phyloP scores from a whole-genome alignment of 768 basidiomycete genomes.

The Chalciporus chontae region DNA sequence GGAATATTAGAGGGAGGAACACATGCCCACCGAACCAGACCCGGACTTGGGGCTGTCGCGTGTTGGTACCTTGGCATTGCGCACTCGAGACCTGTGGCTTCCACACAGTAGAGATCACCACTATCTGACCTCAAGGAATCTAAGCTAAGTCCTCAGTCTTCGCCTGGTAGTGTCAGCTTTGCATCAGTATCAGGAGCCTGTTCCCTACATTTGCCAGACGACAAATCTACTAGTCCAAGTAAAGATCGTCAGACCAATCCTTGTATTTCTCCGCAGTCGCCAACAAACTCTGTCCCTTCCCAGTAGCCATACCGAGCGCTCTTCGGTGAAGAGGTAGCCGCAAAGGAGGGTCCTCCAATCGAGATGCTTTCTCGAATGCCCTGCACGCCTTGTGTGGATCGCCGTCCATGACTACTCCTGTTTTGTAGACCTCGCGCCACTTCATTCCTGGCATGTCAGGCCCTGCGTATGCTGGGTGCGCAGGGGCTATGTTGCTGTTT shows the following conservation, averaged over 20 bases:
- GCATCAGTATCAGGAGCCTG: too few species aligned
- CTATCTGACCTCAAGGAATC: too few species aligned
- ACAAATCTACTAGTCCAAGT: slow-evolving; percentile 2
- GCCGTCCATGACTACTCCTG: not conserved
- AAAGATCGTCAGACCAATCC: slow-evolving; percentile 23
- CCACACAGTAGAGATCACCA: too few species aligned
- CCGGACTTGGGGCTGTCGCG: too few species aligned
- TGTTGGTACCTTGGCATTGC: too few species aligned
- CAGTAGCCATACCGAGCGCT: not conserved
- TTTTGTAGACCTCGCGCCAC: not conserved
- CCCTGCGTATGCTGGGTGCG: slow-evolving; percentile 17
- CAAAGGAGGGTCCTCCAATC: slow-evolving; percentile 16
- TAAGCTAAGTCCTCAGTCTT: too few species aligned
- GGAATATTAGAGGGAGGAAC: too few species aligned
- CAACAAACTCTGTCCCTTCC: slow-evolving; percentile 13
- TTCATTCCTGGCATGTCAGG: slow-evolving; percentile 7
- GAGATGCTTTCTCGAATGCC: slow-evolving; percentile 15
- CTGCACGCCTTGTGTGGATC: slow-evolving; percentile 21
- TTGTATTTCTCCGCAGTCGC: slow-evolving; percentile 18
- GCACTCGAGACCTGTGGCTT: too few species aligned
- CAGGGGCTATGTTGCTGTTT: not conserved
- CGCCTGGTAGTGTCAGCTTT: too few species aligned
- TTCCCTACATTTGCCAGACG: too few species aligned
- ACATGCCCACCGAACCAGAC: too few species aligned
- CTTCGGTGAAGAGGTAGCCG: slow-evolving; percentile 17